A percentile compares a stretch with the other conserved stretches of the same genome.
Conservation (phyloP, 768 basidiomycete species). For the Boletellus emodensis region DNA sequence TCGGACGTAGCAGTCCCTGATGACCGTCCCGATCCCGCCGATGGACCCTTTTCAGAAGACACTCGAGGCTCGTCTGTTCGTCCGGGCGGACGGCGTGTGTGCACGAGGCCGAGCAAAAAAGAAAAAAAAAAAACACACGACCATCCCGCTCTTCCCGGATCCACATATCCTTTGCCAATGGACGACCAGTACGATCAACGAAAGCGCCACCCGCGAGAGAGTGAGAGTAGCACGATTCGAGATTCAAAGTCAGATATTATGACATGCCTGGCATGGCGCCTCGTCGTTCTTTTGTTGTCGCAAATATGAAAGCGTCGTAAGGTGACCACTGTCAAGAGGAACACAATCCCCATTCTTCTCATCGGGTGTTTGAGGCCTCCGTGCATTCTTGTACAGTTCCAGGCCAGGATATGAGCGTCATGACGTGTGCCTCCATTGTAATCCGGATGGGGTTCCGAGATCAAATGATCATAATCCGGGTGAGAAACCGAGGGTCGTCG, state of each 20-base stretch:
- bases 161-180: not conserved
- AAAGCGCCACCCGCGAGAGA: not conserved
- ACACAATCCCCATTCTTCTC: not conserved
- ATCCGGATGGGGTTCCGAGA: not conserved
- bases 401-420: not conserved
- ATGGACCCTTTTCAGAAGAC: too few relatives aligned
- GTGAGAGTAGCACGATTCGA: not conserved
- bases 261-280: not conserved
- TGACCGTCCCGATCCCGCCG: too few relatives aligned
- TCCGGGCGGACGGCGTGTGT: not conserved
- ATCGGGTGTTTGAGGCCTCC: not conserved
- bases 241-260: constrained; percentile 7
- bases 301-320: constrained; percentile 1
- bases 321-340: not conserved
- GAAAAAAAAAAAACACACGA: too few relatives aligned
- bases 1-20: too few relatives aligned
- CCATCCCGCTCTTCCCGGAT: too few relatives aligned
- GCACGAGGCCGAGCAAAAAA: too few relatives aligned
- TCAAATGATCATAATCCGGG: not conserved
- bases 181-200: not conserved
- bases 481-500: not conserved
- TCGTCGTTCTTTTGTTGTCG: constrained; percentile 5
- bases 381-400: not conserved
- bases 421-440: not conserved
- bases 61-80: too few relatives aligned